A percentile compares a stretch with the other conserved stretches of the same genome.
These are phyloP conservation scores for Trichosporon sp. DNA, from an alignment of 1,284 basidiomycete species.

Conservation along the genomic window DNA sequence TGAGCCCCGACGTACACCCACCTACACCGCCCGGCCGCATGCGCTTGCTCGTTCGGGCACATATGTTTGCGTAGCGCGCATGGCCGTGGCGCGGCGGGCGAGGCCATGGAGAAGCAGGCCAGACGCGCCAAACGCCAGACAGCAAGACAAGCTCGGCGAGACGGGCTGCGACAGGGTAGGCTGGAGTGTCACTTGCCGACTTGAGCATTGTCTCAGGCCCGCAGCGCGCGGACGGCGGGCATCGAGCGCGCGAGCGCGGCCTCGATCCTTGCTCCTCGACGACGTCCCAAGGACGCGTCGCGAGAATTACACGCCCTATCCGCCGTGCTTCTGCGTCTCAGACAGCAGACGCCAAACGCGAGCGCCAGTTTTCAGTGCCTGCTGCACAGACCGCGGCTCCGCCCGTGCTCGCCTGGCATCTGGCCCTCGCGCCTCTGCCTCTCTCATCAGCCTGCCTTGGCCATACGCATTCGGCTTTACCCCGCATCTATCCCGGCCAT, in stretches of 20 bases:
- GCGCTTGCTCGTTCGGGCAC: neutral
- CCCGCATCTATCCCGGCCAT: neutral
- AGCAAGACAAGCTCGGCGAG: neutral
- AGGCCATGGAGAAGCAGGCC: neutral
- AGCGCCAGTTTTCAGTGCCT: neutral
- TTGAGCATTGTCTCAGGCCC: neutral
- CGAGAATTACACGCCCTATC: neutral
- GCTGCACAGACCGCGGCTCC: neutral
- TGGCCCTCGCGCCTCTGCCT: neutral
- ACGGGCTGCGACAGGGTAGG: neutral
- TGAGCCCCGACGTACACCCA: neutral
- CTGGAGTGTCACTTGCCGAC: neutral
- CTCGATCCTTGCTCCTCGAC: neutral
- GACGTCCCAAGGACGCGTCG: neutral
- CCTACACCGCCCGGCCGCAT: neutral
- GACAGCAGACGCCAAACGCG: no score
- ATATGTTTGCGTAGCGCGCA: neutral
- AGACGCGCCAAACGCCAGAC: no score
- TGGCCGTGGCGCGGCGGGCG: neutral
- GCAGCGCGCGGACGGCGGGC: neutral
- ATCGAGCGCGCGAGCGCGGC: neutral
- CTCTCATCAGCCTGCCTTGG: neutral
- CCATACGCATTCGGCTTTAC: neutral
- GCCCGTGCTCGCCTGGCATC: neutral
- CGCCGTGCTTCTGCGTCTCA: constrained; percentile 1